phyloP scores from a whole-genome alignment of 1,139 yeast species.

The Taphrina confusa region DNA sequence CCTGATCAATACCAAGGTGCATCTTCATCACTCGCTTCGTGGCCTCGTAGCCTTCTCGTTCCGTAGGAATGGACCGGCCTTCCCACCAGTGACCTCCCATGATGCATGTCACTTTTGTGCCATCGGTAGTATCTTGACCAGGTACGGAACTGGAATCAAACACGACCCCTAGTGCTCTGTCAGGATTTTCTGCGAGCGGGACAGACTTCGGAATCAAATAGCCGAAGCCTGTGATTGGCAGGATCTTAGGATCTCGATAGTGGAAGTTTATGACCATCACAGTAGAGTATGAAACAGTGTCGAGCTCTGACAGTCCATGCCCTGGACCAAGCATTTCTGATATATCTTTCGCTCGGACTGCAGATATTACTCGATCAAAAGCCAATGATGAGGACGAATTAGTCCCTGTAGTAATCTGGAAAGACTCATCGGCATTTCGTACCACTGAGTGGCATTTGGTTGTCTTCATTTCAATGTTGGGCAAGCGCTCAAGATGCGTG shows the following conservation, averaged over 20 bases:
- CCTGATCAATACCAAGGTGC: slow-evolving; percentile 45
- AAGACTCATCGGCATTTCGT: slow-evolving; percentile 1
- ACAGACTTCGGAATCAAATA: slow-evolving; percentile 70
- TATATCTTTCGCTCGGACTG: slow-evolving; percentile 38
- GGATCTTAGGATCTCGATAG: slow-evolving; percentile 51
- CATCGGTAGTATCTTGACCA: slow-evolving; percentile 43
- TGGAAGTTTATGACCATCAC: slow-evolving; percentile 64
- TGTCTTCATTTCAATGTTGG: slow-evolving; percentile 4
- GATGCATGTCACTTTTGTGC: slow-evolving; percentile 82
- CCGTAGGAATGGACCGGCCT: slow-evolving; percentile 51
- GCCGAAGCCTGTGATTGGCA: slow-evolving; percentile 66
- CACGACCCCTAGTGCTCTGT: slow-evolving; percentile 75
- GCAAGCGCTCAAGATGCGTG: slow-evolving; percentile 1
- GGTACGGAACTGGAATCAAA: slow-evolving; percentile 73
- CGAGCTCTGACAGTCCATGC: slow-evolving; percentile 42
- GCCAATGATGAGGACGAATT: neutral
- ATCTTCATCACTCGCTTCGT: slow-evolving; percentile 54
- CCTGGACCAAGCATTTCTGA: slow-evolving; percentile 20
- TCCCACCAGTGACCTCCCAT: slow-evolving; percentile 75
- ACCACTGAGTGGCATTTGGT: neutral
- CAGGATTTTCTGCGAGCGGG: slow-evolving; percentile 53
- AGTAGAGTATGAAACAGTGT: slow-evolving; percentile 51
- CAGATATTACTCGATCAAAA: slow-evolving; percentile 37
- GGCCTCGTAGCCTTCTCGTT: slow-evolving; percentile 51
- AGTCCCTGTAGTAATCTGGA: neutral